Percentiles rank a stretch among this genome's conserved stretches.
These are phyloP conservation scores for Fusarium pilosicola DNA, from an alignment of 2,329 filamentous ascomycete genomes.

Conservation along the genomic window DNA sequence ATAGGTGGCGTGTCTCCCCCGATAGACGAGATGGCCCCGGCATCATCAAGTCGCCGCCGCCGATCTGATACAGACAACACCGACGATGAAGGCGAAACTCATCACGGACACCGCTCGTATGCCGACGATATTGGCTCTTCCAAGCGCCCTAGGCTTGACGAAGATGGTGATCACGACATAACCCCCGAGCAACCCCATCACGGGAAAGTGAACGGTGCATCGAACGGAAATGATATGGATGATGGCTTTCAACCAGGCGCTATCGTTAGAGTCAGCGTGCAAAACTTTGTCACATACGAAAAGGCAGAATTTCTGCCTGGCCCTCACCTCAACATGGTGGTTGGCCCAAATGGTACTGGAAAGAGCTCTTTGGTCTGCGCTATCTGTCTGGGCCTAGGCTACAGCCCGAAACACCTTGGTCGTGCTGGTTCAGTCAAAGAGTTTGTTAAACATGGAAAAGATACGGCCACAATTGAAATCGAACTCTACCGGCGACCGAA, in stretches of 20 bases:
- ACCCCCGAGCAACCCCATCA: constrained; percentile 13
- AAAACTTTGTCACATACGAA: constrained; percentile 95
- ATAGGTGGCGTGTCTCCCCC: background rate
- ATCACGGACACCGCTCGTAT: constrained; percentile 37
- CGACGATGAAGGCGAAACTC: constrained; percentile 44
- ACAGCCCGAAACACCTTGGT: constrained; percentile 82
- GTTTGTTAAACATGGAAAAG: constrained; percentile 90
- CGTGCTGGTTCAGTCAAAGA: constrained; percentile 86
- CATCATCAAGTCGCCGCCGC: constrained; percentile 54
- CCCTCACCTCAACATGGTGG: constrained; percentile 96
- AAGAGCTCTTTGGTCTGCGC: constrained; percentile 98
- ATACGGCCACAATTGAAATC: constrained; percentile 85
- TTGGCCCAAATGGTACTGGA: constrained; percentile 97
- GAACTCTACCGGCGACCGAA: constrained; percentile 77
- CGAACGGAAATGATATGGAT: constrained; percentile 37
- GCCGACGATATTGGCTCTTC: constrained; percentile 41
- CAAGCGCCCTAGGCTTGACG: constrained; percentile 51
- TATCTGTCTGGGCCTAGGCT: constrained; percentile 92
- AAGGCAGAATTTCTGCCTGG: constrained; percentile 91
- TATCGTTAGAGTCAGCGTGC: constrained; percentile 86
- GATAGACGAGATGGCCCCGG: constrained; percentile 43
- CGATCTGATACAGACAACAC: constrained; percentile 56
- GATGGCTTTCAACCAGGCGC: constrained; percentile 75
- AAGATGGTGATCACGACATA: constrained; percentile 35
- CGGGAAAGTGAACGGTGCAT: constrained; percentile 20